Percentiles rank a stretch among this genome's conserved stretches.
These are phyloP conservation scores for Kwoniella europaea DNA, from an alignment of 768 basidiomycete genomes.

Conservation along the genomic window DNA sequence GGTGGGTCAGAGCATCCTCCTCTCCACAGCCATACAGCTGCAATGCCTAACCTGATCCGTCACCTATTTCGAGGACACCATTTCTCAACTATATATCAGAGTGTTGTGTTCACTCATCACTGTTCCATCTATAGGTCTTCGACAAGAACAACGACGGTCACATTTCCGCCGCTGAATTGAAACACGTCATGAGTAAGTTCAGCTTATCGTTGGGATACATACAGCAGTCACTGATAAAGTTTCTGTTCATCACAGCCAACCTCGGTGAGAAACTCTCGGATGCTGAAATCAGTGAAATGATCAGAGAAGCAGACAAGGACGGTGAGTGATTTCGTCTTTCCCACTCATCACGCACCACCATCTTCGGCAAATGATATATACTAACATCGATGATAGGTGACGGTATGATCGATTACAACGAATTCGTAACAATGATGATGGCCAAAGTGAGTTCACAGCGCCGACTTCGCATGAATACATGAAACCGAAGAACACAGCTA, in stretches of 20 bases:
- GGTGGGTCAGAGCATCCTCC: slow-evolving; percentile 59
- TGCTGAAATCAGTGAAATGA: slow-evolving; percentile 92
- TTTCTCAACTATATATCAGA: no score
- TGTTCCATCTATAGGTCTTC: slow-evolving; percentile 61
- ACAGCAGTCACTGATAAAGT: not conserved
- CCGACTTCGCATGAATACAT: not conserved
- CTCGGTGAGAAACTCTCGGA: slow-evolving; percentile 85
- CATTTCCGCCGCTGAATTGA: slow-evolving; percentile 83
- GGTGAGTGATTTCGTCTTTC: slow-evolving; percentile 64
- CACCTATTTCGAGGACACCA: no score
- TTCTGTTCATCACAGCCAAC: slow-evolving; percentile 36
- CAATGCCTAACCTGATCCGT: no score
- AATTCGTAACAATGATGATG: slow-evolving; percentile 56
- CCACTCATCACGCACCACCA: not conserved
- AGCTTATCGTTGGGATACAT: slow-evolving; percentile 11
- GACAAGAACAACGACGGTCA: slow-evolving; percentile 94
- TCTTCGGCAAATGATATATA: no score
- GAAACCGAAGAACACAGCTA: not conserved
- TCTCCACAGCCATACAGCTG: not conserved
- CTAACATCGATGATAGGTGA: slow-evolving; percentile 17
- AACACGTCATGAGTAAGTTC: slow-evolving; percentile 89
- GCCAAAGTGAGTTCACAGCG: slow-evolving; percentile 34
- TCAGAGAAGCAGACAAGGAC: slow-evolving; percentile 91
- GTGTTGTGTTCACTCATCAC: not conserved
- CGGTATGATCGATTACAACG: slow-evolving; percentile 55